These are phyloP conservation scores for Melocanna baccifera DNA, from an alignment of 176 grass and related monocot genomes.

Conservation along the genomic window DNA sequence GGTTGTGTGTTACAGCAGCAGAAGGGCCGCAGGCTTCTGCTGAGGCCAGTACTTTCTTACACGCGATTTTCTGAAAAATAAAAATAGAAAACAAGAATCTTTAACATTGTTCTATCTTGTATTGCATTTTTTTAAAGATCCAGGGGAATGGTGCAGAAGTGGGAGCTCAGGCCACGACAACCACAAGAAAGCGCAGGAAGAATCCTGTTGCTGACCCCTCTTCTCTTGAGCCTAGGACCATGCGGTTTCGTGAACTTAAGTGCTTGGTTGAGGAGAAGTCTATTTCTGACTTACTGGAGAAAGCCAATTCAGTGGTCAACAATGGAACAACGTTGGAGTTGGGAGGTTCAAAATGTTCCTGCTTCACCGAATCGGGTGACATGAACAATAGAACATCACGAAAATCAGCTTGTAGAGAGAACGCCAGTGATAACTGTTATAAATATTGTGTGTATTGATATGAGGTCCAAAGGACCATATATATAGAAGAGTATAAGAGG, in stretches of 20 bases:
- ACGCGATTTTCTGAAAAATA: not conserved
- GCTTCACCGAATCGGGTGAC: slow-evolving; percentile 24
- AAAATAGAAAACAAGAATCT: not conserved
- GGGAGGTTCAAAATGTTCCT: slow-evolving; percentile 36
- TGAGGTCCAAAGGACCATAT: too few species aligned
- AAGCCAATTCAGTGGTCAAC: slow-evolving; percentile 8
- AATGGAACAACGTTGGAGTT: not conserved
- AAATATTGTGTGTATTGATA: too few species aligned
- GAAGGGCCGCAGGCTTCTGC: not conserved
- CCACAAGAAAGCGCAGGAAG: not conserved
- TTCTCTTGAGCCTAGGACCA: not conserved
- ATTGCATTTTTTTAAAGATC: not conserved
- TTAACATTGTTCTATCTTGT: not conserved
- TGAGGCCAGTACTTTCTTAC: not conserved
- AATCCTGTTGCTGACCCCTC: slow-evolving; percentile 12
- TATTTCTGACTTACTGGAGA: slow-evolving; percentile 39
- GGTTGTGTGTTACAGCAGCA: not conserved
- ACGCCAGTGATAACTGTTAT: slow-evolving; percentile 62
- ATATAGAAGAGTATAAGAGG: too few species aligned
- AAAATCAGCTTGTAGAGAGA: slow-evolving; percentile 49
- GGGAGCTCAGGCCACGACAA: not conserved
- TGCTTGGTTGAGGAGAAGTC: slow-evolving; percentile 44
- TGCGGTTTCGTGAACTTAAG: slow-evolving; percentile 36
- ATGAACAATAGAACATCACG: not conserved
- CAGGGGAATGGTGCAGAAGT: slow-evolving; percentile 1